Evolutionary conservation across 2,329 filamentous ascomycete species (phyloP).

Genomic region (Phialocephala subalpina): DNA sequence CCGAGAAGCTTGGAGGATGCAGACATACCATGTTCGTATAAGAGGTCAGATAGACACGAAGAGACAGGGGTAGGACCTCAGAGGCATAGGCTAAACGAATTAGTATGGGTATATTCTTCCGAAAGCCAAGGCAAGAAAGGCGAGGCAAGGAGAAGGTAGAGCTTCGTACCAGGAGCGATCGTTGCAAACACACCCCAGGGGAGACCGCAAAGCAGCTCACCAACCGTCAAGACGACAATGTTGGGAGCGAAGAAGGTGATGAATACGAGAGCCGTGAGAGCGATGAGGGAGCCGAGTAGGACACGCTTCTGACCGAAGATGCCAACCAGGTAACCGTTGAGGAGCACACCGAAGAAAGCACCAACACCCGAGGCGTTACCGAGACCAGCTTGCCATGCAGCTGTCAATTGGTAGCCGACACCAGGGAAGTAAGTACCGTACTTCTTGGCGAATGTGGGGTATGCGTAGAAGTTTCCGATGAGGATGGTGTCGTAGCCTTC

Average conservation of each 20-base stretch:
- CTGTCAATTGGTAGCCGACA: conserved; percentile 26
- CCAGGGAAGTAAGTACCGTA: conserved; percentile 30
- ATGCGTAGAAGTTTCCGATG: conserved; percentile 36
- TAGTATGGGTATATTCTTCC: too few species aligned
- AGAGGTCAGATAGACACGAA: conserved; percentile 59
- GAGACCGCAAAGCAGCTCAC: conserved; percentile 57
- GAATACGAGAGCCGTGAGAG: conserved; percentile 53
- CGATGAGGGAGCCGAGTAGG: conserved; percentile 35
- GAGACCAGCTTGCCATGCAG: conserved; percentile 35
- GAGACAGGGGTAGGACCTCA: conserved; percentile 58
- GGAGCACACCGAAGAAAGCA: conserved; percentile 46
- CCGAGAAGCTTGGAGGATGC: too few species aligned
- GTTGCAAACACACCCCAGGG: conserved; percentile 60
- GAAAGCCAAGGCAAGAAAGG: too few species aligned
- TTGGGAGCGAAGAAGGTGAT: conserved; percentile 59
- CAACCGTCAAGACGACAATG: conserved; percentile 53
- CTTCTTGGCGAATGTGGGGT: conserved; percentile 32
- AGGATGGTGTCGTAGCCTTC: conserved; percentile 39
- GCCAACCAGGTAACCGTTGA: conserved; percentile 53
- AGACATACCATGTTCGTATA: conserved; percentile 54
- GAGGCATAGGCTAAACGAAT: conserved; percentile 47
- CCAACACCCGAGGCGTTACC: conserved; percentile 34
- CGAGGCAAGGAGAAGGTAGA: too few species aligned
- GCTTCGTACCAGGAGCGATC: too few species aligned
- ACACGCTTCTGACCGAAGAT: conserved; percentile 54